Evolutionary conservation across 805 yeast genomes (phyloP).

Genomic region (Ogataea dorogensis): DNA sequence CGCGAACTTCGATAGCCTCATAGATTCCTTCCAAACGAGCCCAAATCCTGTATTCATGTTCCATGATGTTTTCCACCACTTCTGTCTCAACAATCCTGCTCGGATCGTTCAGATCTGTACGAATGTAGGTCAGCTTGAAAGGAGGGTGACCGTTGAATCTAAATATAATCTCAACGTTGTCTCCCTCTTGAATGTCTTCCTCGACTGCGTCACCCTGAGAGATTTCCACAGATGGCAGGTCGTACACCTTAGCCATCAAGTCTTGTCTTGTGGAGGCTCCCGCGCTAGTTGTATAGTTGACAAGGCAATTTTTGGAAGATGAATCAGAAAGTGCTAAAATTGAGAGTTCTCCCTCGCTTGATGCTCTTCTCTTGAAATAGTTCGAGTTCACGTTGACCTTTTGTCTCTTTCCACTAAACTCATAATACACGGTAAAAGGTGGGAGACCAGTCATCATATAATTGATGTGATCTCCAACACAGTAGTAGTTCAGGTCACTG

Average conservation of each 20-base stretch:
- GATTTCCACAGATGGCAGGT: slow-evolving; percentile 74
- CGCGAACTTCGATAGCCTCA: slow-evolving; percentile 88
- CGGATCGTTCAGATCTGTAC: slow-evolving; percentile 45
- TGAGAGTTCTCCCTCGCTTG: slow-evolving; percentile 73
- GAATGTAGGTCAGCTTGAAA: slow-evolving; percentile 77
- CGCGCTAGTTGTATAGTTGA: slow-evolving; percentile 46
- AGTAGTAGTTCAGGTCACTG: slow-evolving; percentile 45
- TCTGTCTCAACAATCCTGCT: slow-evolving; percentile 47
- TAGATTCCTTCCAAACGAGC: slow-evolving; percentile 91
- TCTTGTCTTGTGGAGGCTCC: slow-evolving; percentile 29
- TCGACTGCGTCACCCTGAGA: slow-evolving; percentile 72
- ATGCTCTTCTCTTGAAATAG: slow-evolving; percentile 64
- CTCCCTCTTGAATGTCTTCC: slow-evolving; percentile 92
- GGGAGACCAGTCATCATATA: slow-evolving; percentile 75
- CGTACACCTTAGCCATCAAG: slow-evolving; percentile 38
- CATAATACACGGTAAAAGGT: slow-evolving; percentile 75
- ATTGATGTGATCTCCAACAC: slow-evolving; percentile 90
- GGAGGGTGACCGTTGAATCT: slow-evolving; percentile 89
- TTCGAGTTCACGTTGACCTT: slow-evolving; percentile 45
- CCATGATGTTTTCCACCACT: slow-evolving; percentile 68
- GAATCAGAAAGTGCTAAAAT: slow-evolving; percentile 73
- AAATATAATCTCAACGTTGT: slow-evolving; percentile 83
- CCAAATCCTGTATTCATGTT: slow-evolving; percentile 62
- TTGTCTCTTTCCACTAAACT: slow-evolving; percentile 61
- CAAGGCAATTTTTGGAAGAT: slow-evolving; percentile 66